Base-by-base conservation (phyloP, 1,284 basidiomycete genomes). In the Sanghuangporus sanghuang region DNA sequence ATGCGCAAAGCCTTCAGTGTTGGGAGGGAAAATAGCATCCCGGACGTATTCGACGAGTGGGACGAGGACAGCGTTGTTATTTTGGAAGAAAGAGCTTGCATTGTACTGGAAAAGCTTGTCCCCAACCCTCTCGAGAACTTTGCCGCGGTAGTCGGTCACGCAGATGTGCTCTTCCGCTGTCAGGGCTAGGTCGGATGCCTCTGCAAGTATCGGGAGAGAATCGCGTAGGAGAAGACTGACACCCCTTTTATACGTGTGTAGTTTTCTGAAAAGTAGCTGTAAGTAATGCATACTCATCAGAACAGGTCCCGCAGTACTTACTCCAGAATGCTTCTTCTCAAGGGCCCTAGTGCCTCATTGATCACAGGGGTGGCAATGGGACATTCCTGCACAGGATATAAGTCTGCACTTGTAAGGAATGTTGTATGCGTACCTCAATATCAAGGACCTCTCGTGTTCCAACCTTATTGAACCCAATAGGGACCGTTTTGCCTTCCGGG, bases 51-150 rank as follows among this genome's bases (percentile, higher is more conserved):
- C 75, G 7, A 93, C 90, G 57, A 99, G 83, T 0, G 92, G 86
- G 7, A 88, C 80, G 16, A 99, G 85, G 60, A 98, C 93, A 18
- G 90, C 88, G 73, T 96, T 96, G 81, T 99, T 99, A 81, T 98
- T 98, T 74, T 99, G 96, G 83, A 98, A 98, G 80, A 98, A 98
- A 4, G 90, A 89, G 49, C 90, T 88, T 1, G 92, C 95, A 11
- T 85, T 85, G 74, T 96, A 98, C 70, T 96, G 89, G 75, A 99
- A 98, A 56, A 90, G 76, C 74, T 81, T 88, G 62, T 83, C 77
- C 3, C 92, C 93, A 14, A 98, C 93, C 52, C 85, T 85, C 74
- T 98, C 96, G 63, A 93, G 89, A 3, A 97, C 88, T 3, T 82
- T 85, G 3, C 80, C 85, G 68, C 90, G 90, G 74, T 94, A 93